phyloP scores from a whole-genome alignment of 352 stramenopile genomes.

The Globisporangium okanoganense region DNA sequence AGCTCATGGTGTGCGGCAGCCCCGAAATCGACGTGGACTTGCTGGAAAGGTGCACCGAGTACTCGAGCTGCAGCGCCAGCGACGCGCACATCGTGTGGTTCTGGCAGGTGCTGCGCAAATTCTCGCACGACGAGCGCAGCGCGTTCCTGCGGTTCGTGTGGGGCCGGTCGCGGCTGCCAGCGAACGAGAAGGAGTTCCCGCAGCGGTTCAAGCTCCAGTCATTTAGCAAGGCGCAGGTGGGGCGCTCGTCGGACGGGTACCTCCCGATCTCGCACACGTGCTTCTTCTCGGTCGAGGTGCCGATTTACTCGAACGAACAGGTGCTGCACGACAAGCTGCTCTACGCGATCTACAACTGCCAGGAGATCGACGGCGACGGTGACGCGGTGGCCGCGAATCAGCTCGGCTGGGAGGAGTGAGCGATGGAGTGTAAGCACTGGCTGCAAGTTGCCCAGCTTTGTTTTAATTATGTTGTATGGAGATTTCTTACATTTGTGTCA shows the following conservation, averaged over 20 bases:
- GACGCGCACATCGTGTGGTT: slow-evolving; percentile 87
- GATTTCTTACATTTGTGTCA: background rate
- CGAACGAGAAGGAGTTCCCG: slow-evolving; percentile 77
- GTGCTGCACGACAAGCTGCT: slow-evolving; percentile 76
- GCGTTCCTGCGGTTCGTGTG: slow-evolving; percentile 91
- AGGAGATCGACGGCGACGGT: slow-evolving; percentile 89
- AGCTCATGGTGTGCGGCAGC: slow-evolving; percentile 81
- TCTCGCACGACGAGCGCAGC: slow-evolving; percentile 81
- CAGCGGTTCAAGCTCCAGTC: slow-evolving; percentile 92
- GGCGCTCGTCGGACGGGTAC: slow-evolving; percentile 66
- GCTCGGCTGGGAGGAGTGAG: slow-evolving; percentile 74
- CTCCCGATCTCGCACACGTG: slow-evolving; percentile 98
- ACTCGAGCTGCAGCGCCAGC: slow-evolving; percentile 67
- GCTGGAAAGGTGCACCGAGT: slow-evolving; percentile 81
- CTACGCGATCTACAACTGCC: slow-evolving; percentile 93
- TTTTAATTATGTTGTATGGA: background rate
- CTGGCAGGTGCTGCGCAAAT: slow-evolving; percentile 73
- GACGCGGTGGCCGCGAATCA: slow-evolving; percentile 80
- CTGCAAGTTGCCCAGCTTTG: background rate
- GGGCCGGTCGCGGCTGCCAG: slow-evolving; percentile 86
- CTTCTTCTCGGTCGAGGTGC: slow-evolving; percentile 97
- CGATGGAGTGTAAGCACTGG: background rate
- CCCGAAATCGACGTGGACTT: slow-evolving; percentile 82
- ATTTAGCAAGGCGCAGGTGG: slow-evolving; percentile 57
- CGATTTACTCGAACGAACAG: slow-evolving; percentile 88